Evolutionary conservation across 805 yeast genomes (phyloP).

Genomic region (Yarrowia divulgata): DNA sequence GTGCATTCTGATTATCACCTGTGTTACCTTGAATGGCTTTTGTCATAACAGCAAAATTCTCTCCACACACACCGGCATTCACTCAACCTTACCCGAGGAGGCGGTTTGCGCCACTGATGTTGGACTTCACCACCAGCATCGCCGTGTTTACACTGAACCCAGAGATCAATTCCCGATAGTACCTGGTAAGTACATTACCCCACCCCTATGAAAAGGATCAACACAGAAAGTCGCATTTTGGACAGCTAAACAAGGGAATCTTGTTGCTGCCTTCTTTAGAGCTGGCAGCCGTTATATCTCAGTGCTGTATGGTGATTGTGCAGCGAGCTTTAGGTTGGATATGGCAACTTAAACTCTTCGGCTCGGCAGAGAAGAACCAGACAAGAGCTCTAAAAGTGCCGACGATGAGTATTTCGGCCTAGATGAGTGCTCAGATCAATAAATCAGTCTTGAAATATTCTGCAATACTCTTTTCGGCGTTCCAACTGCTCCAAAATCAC

Average conservation of each 20-base stretch:
- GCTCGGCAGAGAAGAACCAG: background rate
- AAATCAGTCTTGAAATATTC: background rate
- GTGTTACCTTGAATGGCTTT: no score
- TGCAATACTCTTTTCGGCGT: background rate
- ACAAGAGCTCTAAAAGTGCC: background rate
- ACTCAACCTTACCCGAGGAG: no score
- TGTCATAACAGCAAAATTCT: no score
- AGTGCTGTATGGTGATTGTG: slow-evolving; percentile 12
- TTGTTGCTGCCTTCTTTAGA: background rate
- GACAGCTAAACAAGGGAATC: background rate
- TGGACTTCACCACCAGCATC: no score
- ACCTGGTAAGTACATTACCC: no score
- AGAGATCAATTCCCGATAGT: no score
- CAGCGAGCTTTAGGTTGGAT: slow-evolving; percentile 8
- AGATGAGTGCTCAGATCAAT: no score
- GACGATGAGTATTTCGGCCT: background rate
- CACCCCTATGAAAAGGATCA: background rate
- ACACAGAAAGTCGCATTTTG: background rate
- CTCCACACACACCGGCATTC: no score
- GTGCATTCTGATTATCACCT: no score
- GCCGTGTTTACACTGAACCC: no score
- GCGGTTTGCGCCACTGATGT: no score
- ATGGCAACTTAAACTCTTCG: background rate
- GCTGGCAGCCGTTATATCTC: background rate
- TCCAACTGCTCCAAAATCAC: background rate